Conservation (phyloP, 2,329 filamentous ascomycete genomes). For the Pleomassaria siparia region DNA sequence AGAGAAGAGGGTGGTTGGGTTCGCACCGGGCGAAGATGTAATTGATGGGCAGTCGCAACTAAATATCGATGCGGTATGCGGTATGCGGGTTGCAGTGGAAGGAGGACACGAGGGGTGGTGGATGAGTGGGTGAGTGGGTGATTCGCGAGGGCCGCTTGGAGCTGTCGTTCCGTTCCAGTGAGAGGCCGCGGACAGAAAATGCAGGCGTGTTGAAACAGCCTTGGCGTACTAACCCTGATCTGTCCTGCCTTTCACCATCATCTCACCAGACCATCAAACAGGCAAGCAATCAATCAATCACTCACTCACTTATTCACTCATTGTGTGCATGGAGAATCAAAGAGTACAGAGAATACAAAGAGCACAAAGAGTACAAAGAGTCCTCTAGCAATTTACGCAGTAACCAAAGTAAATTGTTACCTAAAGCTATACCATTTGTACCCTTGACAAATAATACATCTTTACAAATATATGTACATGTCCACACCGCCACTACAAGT, state of each 20-base stretch:
- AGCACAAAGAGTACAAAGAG: no score
- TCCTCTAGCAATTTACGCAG: no score
- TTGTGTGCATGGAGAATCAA: no score
- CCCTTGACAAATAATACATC: not conserved
- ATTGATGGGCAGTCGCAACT: slow-evolving; percentile 22
- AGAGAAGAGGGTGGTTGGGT: slow-evolving; percentile 18
- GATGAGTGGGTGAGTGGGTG: slow-evolving; percentile 14
- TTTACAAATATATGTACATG: slow-evolving; percentile 8
- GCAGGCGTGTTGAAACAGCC: slow-evolving; percentile 22
- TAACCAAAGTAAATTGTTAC: no score
- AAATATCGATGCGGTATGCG: slow-evolving; percentile 12
- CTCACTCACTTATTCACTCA: no score
- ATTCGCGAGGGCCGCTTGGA: slow-evolving; percentile 14
- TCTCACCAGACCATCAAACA: not conserved
- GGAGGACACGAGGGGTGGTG: slow-evolving; percentile 8
- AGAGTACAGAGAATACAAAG: no score
- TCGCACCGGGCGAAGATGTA: slow-evolving; percentile 38
- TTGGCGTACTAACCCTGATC: slow-evolving; percentile 3
- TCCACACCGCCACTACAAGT: slow-evolving; percentile 29
- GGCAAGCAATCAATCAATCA: slow-evolving; percentile 4
- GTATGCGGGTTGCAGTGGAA: no score
- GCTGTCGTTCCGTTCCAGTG: slow-evolving; percentile 12
- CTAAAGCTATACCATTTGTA: no score
- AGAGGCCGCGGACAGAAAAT: slow-evolving; percentile 18
- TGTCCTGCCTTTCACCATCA: slow-evolving; percentile 14